phyloP scores from a whole-genome alignment of 2,329 filamentous ascomycete genomes.

The Penicillium concentricum region DNA sequence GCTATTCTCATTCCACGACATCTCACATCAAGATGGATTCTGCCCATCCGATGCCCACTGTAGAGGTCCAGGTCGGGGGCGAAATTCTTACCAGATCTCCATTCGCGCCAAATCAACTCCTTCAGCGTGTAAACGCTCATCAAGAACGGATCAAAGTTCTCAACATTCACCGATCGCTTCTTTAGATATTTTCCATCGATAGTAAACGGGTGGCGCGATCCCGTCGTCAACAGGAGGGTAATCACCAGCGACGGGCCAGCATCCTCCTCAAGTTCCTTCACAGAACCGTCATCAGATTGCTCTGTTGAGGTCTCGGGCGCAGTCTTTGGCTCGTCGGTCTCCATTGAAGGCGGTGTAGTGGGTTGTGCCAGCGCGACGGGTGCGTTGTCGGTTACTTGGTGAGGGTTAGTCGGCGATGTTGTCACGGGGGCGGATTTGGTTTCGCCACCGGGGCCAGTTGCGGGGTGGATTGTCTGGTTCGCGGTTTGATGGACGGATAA shows the following conservation, averaged over 20 bases:
- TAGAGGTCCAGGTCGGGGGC: neutral
- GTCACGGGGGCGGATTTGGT: conserved; percentile 17
- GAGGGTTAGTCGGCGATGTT: conserved; percentile 11
- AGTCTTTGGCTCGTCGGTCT: conserved; percentile 26
- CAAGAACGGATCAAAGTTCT: conserved; percentile 77
- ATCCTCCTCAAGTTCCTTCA: conserved; percentile 40
- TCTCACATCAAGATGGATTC: neutral
- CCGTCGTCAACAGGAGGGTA: conserved; percentile 77
- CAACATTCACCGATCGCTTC: conserved; percentile 75
- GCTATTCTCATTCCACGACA: neutral
- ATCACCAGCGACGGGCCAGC: conserved; percentile 53
- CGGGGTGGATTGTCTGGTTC: conserved; percentile 18
- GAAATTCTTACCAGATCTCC: conserved; percentile 64
- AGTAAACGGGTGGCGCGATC: conserved; percentile 83
- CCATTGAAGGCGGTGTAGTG: conserved; percentile 17
- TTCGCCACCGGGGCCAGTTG: conserved; percentile 22
- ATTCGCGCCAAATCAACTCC: conserved; percentile 89
- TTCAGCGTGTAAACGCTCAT: conserved; percentile 94
- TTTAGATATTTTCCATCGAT: conserved; percentile 83
- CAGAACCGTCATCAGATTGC: conserved; percentile 26
- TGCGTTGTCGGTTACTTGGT: conserved; percentile 12
- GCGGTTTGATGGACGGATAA: conserved; percentile 10
- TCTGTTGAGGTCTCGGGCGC: conserved; percentile 22
- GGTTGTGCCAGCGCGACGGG: conserved; percentile 13
- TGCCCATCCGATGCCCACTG: neutral